Conservation (phyloP, 2,329 filamentous ascomycete genomes). For the Scedosporium dehoogii region DNA sequence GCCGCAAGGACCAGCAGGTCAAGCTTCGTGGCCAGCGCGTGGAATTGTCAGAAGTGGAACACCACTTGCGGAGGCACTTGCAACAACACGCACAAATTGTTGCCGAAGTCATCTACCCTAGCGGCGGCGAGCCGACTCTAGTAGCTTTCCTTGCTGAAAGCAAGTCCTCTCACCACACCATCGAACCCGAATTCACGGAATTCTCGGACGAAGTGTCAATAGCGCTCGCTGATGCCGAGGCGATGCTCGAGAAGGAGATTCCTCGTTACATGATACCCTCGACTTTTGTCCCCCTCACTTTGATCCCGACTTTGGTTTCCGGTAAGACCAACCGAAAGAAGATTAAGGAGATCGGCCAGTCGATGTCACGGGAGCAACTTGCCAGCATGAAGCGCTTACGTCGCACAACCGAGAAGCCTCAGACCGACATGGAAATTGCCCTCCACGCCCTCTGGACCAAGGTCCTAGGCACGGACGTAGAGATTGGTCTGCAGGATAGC, state of each 20-base stretch:
- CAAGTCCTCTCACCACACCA: slow-evolving; percentile 15
- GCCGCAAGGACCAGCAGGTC: slow-evolving; percentile 57
- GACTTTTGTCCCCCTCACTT: slow-evolving; percentile 31
- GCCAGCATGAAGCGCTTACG: slow-evolving; percentile 7
- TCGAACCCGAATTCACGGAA: slow-evolving; percentile 14
- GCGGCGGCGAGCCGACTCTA: slow-evolving; percentile 31
- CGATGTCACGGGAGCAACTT: slow-evolving; percentile 23
- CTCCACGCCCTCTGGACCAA: slow-evolving; percentile 26
- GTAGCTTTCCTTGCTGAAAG: slow-evolving; percentile 33
- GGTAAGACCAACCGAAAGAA: slow-evolving; percentile 40
- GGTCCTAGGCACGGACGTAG: slow-evolving; percentile 21
- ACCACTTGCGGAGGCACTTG: slow-evolving; percentile 34
- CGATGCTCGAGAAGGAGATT: slow-evolving; percentile 22
- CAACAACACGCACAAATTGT: slow-evolving; percentile 31
- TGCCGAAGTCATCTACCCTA: slow-evolving; percentile 38
- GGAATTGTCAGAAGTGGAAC: slow-evolving; percentile 47
- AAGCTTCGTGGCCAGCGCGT: slow-evolving; percentile 58
- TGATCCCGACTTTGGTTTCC: slow-evolving; percentile 37
- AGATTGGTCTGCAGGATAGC: slow-evolving; percentile 27
- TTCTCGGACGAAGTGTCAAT: slow-evolving; percentile 22
- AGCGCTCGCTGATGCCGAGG: slow-evolving; percentile 21
- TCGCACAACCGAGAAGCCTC: slow-evolving; percentile 19
- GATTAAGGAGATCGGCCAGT: slow-evolving; percentile 32
- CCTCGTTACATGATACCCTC: slow-evolving; percentile 39
- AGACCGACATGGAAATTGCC: slow-evolving; percentile 26